A percentile compares a stretch with the other conserved stretches of the same genome.
Conservation (phyloP, 257 asterid genomes). For the Dorcoceras hygrometricum region DNA sequence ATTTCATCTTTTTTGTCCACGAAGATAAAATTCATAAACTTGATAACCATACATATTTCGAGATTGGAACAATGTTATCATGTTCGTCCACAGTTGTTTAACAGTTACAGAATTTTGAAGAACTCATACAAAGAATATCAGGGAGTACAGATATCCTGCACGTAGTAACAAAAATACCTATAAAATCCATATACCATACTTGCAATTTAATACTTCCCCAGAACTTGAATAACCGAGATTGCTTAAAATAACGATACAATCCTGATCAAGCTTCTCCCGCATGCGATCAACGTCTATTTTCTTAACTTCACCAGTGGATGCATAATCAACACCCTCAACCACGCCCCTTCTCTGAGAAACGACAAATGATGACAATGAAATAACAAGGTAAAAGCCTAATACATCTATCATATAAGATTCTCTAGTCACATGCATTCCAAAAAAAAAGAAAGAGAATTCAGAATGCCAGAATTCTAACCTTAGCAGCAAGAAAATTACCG, state of each 20-base stretch:
- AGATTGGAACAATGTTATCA: conserved; percentile 18
- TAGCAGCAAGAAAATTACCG: conserved; percentile 88
- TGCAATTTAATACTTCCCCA: conserved; percentile 94
- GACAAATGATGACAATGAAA: conserved; percentile 13
- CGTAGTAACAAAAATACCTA: conserved; percentile 57
- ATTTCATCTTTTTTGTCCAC: neutral
- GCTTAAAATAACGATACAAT: conserved; percentile 64
- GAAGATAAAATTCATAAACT: conserved; percentile 10
- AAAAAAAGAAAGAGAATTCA: conserved; percentile 2
- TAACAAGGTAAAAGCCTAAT: neutral
- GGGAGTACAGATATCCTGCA: conserved; percentile 30
- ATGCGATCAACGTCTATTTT: conserved; percentile 83
- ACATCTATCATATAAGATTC: neutral
- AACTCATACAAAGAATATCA: conserved; percentile 18
- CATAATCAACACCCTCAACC: conserved; percentile 80
- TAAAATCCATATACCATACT: conserved; percentile 66
- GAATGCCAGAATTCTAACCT: conserved; percentile 42
- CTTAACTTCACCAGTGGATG: conserved; percentile 92
- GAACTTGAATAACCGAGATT: conserved; percentile 96
- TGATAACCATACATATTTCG: neutral
- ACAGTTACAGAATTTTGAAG: neutral
- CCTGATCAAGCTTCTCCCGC: conserved; percentile 77
- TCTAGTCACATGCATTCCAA: neutral
- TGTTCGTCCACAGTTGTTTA: conserved; percentile 9
- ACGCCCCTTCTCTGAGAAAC: conserved; percentile 85